A percentile compares a stretch with the other conserved stretches of the same genome.
Conservation (phyloP, 108 stramenopile species). For the Asterionellopsis glacialis region DNA sequence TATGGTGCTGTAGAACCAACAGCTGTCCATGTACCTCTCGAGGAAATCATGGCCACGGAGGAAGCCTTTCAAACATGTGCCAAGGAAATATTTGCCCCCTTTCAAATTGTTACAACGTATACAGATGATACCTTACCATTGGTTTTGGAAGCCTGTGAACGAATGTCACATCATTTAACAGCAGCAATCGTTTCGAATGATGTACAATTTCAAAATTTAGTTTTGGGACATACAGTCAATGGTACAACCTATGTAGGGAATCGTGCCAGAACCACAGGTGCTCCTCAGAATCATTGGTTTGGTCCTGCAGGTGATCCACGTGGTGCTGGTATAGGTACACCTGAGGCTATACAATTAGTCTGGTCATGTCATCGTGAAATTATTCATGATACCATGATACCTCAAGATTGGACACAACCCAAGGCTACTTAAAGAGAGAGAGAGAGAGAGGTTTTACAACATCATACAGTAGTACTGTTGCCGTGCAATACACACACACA, state of each 20-base stretch:
- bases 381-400: slow-evolving; percentile 81
- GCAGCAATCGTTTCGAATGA: slow-evolving; percentile 98
- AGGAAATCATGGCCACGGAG: slow-evolving; percentile 75
- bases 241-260: slow-evolving; percentile 96
- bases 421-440: slow-evolving; percentile 3
- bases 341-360: slow-evolving; percentile 96
- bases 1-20: slow-evolving; percentile 98
- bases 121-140: slow-evolving; percentile 61
- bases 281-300: slow-evolving; percentile 99
- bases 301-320: slow-evolving; percentile 92
- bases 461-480: too few relatives aligned
- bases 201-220: slow-evolving; percentile 68
- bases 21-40: slow-evolving; percentile 92
- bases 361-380: slow-evolving; percentile 99
- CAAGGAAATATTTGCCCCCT: slow-evolving; percentile 95
- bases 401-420: slow-evolving; percentile 42
- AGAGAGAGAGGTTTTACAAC: too few relatives aligned
- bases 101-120: slow-evolving; percentile 93
- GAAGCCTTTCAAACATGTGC: slow-evolving; percentile 77
- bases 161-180: slow-evolving; percentile 94
- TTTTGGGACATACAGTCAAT: slow-evolving; percentile 94
- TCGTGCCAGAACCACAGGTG: slow-evolving; percentile 96
- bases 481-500: too few relatives aligned
- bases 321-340: slow-evolving; percentile 93
- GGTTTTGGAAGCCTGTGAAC: slow-evolving; percentile 88